Conservation (phyloP, 768 basidiomycete genomes). For the Russula dissimulans region DNA sequence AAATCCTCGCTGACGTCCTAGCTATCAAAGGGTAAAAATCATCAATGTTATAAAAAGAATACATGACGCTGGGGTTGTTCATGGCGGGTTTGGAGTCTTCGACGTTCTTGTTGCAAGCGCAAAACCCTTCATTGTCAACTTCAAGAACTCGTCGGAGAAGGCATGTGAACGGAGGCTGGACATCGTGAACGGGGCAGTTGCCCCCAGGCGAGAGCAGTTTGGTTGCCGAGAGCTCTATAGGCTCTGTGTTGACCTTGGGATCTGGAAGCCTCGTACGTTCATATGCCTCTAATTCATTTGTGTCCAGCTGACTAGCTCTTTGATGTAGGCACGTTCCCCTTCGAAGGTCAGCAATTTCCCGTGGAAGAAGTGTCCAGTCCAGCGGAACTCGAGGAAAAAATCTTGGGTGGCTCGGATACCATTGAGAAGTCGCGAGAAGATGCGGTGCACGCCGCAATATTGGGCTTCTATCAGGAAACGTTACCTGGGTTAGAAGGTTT, state of each 20-base stretch:
- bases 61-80: constrained; percentile 8
- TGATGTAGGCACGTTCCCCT: not conserved
- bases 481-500: constrained; percentile 9
- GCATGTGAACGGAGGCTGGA: constrained; percentile 1
- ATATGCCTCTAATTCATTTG: not conserved
- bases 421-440: not conserved
- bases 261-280: constrained; percentile 12
- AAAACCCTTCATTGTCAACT: constrained; percentile 11
- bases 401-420: not conserved
- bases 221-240: constrained; percentile 9
- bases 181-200: constrained; percentile 2
- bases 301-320: not conserved
- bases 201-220: constrained; percentile 8
- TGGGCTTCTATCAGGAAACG: constrained; percentile 10
- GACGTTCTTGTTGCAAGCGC: not conserved
- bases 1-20: not conserved
- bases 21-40: not conserved
- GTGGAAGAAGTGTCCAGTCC: constrained; percentile 8
- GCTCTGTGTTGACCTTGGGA: constrained; percentile 1
- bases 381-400: constrained; percentile 1
- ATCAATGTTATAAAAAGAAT: not conserved
- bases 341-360: constrained; percentile 2
- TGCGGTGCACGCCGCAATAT: constrained; percentile 3
- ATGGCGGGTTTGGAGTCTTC: constrained; percentile 2
- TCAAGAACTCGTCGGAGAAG: constrained; percentile 3